Base-by-base conservation (phyloP, 805 yeast species). In the Kuraishia piskuri region DNA sequence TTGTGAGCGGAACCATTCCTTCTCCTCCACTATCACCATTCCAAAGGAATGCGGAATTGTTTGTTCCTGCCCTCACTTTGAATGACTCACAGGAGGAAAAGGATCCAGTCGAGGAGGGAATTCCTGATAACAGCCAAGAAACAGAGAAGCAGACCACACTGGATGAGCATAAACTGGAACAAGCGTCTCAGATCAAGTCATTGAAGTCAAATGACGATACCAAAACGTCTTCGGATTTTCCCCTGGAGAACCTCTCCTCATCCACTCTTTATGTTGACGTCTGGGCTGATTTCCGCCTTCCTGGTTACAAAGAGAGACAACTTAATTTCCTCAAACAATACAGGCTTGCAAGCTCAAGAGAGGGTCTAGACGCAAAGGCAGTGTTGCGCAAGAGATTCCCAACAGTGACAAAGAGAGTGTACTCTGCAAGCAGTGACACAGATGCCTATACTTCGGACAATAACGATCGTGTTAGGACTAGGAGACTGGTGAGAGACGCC, bases 381-480 rank as follows among this genome's bases (percentile, higher is more conserved):
- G 40, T 26, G 14, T 2, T 45, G 36, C 51, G 53, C 10, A 57
- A 59, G 49, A 63, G 63, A 53, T 61, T 59, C 52, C 60, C 61
- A 26, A 61, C 69, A 6, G 61, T 64, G 40, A 63, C 72, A 40
- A 58, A 63, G 19, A 60, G 62, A 55, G 61, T 62, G 23, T 56
- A 62, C 51, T 55, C 58, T 24, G 56, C 63, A 37, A 58, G 58
- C 44, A 55, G 58, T 25, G 60, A 63, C 49, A 64, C 68, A 22
- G 73, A 74, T 45, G 60, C 61, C 22, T 67, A 67, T n/a, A 62
- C 63, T 9, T 69, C 67, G 49, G 63, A 71, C 22, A 71, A 70
- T 48, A 63, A 61, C 17, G 84, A 79, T 52, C 75, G 79, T 61
- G 77, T 82, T 40, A 76, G 86, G 69, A 82, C 88, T 1, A 77